Base-by-base conservation (phyloP, 2,329 filamentous ascomycete species). In the Curvularia spicifera region DNA sequence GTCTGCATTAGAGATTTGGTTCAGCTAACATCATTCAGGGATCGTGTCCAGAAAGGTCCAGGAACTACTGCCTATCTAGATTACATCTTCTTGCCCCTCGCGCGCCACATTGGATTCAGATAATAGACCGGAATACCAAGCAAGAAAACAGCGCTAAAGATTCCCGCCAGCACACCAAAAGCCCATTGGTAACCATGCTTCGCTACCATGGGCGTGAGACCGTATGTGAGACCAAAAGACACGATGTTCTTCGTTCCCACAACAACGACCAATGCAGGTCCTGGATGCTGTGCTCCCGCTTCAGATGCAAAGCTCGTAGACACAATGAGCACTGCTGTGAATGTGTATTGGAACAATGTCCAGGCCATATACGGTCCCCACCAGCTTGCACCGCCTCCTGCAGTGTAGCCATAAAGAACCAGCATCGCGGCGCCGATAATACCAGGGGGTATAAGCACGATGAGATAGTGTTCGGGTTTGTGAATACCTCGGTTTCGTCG, bases 211-310 rank as follows among this genome's bases (percentile, higher is more conserved):
- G 53, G 53, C 8, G 40, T 45, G 2, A 56, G 12, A 2, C 46
- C 46, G 15, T 50, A 50, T 6, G 53, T 51, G 20, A 51, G 37
- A 20, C 40, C 46, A 44, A 56, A 56, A 5, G 40, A 56, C 4
- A 51, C 39, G 15, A 56, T 45, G 7, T 56, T 56, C 29, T 51
- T 56, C 2, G 46, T 45, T 5, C 47, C 53, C 35, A 56, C 47
- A 15, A 56, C 46, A n/a, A 56, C 31, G 0, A 51, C 53, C 2
- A 56, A 28, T 13, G 47, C 53, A 39, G 53, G 53, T 8, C 46
- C 45, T 5, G 53, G 39, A 29, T 56, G 35, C 40, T 56, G 35
- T 4, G 53, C 37, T 13, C 26, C 42, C 2, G 46, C 53, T 28
- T 51, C 53, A 20, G 53, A 51, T 5, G 53, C 53, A 42, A 56